These are phyloP conservation scores for Fusarium compactum DNA, from an alignment of 2,329 filamentous ascomycete species.

Conservation along the genomic window DNA sequence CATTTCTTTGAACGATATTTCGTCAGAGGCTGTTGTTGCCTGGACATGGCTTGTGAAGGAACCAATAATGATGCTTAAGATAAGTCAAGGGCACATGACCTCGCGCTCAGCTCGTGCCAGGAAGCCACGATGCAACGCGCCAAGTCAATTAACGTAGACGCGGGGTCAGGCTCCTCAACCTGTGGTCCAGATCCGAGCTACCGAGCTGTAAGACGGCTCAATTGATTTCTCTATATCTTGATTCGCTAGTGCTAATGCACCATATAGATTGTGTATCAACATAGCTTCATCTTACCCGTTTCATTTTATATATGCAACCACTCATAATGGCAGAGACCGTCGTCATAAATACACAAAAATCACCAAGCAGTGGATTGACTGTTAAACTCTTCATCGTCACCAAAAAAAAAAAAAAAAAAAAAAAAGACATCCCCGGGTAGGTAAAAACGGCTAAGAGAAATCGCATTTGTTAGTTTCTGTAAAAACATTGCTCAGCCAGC, in stretches of 20 bases:
- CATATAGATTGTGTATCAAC: background rate
- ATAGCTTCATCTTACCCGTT: background rate
- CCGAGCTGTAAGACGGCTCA: background rate
- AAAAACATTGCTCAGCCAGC: background rate
- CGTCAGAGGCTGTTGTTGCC: constrained; percentile 41
- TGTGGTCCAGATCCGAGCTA: background rate
- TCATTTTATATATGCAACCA: background rate
- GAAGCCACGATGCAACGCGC: constrained; percentile 27
- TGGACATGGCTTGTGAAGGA: constrained; percentile 35
- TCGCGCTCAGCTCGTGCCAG: constrained; percentile 39
- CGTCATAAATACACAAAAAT: too few species aligned
- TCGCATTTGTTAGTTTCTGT: background rate
- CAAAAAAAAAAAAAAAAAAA: background rate
- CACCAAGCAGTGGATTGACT: background rate
- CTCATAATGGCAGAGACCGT: background rate
- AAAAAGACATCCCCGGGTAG: background rate
- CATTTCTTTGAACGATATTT: background rate
- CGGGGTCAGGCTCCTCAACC: constrained; percentile 3
- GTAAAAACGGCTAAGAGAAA: background rate
- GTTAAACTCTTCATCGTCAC: background rate
- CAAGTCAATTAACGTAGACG: constrained; percentile 8
- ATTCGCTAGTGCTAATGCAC: background rate
- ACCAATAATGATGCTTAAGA: constrained; percentile 25
- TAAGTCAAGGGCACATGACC: constrained; percentile 42
- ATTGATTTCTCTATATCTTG: background rate